Percentiles rank a stretch among this genome's conserved stretches.
Evolutionary conservation across 371 early-diverging fungal species (phyloP).

Genomic region (Gilbertella persicaria): DNA sequence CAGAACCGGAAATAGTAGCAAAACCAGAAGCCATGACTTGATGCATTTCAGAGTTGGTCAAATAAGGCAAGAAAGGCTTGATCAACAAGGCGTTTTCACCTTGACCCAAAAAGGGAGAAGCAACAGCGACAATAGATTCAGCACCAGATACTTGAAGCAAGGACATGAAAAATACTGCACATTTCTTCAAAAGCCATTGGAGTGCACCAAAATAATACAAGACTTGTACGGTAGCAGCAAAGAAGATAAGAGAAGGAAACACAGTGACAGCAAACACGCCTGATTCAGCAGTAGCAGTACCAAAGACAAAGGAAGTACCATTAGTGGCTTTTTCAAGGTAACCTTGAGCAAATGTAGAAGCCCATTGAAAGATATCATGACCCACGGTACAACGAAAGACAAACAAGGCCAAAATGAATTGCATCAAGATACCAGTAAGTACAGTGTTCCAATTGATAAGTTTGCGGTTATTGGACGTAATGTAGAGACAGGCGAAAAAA

Average conservation of each 20-base stretch:
- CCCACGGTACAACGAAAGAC: slow-evolving; percentile 81
- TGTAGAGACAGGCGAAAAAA: slow-evolving; percentile 54
- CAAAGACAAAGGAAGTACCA: slow-evolving; percentile 75
- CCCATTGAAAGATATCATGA: slow-evolving; percentile 74
- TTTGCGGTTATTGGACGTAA: slow-evolving; percentile 62
- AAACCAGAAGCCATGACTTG: slow-evolving; percentile 92
- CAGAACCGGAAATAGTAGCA: slow-evolving; percentile 92
- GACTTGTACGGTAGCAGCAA: slow-evolving; percentile 83
- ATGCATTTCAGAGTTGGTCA: slow-evolving; percentile 88
- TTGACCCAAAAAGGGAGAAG: slow-evolving; percentile 84
- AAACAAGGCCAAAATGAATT: slow-evolving; percentile 81
- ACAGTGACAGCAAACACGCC: slow-evolving; percentile 69
- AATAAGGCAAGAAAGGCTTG: slow-evolving; percentile 77
- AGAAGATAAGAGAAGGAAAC: slow-evolving; percentile 86
- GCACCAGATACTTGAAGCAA: slow-evolving; percentile 83
- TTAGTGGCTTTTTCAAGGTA: slow-evolving; percentile 69
- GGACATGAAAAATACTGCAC: slow-evolving; percentile 69
- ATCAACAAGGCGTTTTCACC: slow-evolving; percentile 85
- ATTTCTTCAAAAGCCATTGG: slow-evolving; percentile 77
- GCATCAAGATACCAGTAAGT: slow-evolving; percentile 70
- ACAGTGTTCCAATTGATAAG: slow-evolving; percentile 80
- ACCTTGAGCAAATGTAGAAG: slow-evolving; percentile 62
- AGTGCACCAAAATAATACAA: slow-evolving; percentile 85
- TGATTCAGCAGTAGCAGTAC: slow-evolving; percentile 40
- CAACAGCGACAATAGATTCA: slow-evolving; percentile 88